Percentiles rank a stretch among this genome's conserved stretches.
Conservation (phyloP, 225 moss, liverwort and hornwort species). For the Bryoerythrophyllum caledonicum region DNA sequence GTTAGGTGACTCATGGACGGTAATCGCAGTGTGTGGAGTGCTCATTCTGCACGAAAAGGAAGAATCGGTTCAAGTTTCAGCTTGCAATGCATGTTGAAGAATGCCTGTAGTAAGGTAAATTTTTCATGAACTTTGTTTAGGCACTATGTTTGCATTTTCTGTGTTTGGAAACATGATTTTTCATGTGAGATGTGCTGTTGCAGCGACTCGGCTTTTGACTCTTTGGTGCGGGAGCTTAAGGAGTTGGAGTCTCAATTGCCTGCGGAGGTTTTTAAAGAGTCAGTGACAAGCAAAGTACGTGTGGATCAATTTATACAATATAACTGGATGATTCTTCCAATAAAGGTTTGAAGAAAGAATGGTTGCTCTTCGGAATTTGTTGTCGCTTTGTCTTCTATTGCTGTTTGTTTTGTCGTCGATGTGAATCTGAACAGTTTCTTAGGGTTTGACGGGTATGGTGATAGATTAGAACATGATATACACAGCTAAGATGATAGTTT, state of each 20-base stretch:
- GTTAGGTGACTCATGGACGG: too few species aligned
- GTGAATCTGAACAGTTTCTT: too few species aligned
- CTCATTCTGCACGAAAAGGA: too few species aligned
- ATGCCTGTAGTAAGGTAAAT: constrained; percentile 82
- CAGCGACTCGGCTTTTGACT: constrained; percentile 86
- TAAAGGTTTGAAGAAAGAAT: too few species aligned
- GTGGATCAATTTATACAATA: constrained; percentile 15
- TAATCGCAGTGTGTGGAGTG: too few species aligned
- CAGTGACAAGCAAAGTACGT: constrained; percentile 41
- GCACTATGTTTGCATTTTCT: neutral
- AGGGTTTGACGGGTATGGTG: neutral
- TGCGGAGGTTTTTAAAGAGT: constrained; percentile 30
- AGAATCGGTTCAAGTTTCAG: too few species aligned
- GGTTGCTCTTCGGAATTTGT: neutral
- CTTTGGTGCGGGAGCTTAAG: constrained; percentile 67
- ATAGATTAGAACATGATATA: neutral
- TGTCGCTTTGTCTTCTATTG: too few species aligned
- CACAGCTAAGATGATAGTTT: neutral
- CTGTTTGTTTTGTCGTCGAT: too few species aligned
- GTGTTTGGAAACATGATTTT: neutral
- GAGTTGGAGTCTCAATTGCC: constrained; percentile 52
- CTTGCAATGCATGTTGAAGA: neutral
- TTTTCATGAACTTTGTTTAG: constrained; percentile 15
- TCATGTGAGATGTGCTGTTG: neutral
- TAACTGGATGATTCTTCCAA: too few species aligned